Evolutionary conservation across 176 grass and related monocot species (phyloP), one percentile per base, ranked within the genome.

Genomic region (Canna indica): DNA sequence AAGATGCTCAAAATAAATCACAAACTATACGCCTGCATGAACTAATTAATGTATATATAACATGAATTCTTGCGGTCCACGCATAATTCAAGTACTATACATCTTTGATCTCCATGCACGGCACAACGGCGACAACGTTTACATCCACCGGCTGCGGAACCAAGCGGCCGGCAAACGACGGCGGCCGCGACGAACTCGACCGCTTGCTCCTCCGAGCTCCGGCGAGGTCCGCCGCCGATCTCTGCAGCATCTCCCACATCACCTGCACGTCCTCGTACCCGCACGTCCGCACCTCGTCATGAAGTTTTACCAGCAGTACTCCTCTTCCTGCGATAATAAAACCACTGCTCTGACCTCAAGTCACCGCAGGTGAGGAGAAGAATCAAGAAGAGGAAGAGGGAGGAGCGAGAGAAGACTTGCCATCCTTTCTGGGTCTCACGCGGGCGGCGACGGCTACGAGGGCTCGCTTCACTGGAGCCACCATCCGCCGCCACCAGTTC

Each of bases 191-290:
- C 22, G 58, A 62, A 15, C n/a, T n/a, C n/a, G 24, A 9, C 18
- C 12, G 29, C 28, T 22, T 71, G 17, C 46, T 52, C 26, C 30
- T 71, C 16, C 15, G 17, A n/a, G 45, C 28, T 52, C 20, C 7
- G 1, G 69, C 45, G 28, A 71, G 69, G 17, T 71, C 45, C 27
- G 47, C 28, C 69, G 27, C 69, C 28, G 69, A 71, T 27, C 46
- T 17, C 20, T 53, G 69, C 29, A 71, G 69, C 12, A 71, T 48
- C 46, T 71, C 69, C 69, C 69, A 71, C 69, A 71, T 71, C 69
- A 71, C 69, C 29, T 71, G 18, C 18, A 71, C 69, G 28, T 71
- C 69, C 9, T 34, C 46, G 47, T 71, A 71, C 47, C 69, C 69
- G 31, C 69, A 71, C 5, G 7, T 54, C 69, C 34, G 69, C 28